Percentiles rank a stretch among this genome's conserved stretches.
Conservation (phyloP, 192 early-diverging fungal species). For the Entrophospora sp. region DNA sequence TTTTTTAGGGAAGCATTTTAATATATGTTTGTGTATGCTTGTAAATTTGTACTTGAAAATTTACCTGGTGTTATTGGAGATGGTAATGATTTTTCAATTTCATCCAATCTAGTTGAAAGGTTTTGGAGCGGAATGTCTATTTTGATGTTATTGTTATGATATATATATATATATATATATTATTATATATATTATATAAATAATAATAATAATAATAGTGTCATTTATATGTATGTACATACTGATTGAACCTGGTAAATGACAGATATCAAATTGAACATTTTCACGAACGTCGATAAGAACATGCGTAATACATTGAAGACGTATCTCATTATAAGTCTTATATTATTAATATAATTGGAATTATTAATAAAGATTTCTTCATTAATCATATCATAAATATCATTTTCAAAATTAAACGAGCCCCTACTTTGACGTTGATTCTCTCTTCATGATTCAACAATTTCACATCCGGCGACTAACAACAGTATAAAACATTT, state of each 20-base stretch:
- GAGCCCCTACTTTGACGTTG: background rate
- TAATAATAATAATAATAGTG: background rate
- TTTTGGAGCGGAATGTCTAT: constrained; percentile 50
- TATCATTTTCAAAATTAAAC: too few species aligned
- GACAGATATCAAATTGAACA: constrained; percentile 77
- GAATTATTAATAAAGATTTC: constrained; percentile 29
- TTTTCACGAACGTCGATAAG: constrained; percentile 86
- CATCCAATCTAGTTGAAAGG: constrained; percentile 33
- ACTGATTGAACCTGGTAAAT: constrained; percentile 59
- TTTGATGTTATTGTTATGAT: background rate
- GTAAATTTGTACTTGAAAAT: background rate
- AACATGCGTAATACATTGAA: constrained; percentile 44
- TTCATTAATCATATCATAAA: background rate
- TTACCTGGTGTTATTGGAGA: background rate
- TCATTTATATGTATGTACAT: constrained; percentile 13
- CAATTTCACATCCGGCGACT: constrained; percentile 15
- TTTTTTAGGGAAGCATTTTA: background rate
- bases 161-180: too few species aligned
- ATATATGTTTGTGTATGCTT: background rate
- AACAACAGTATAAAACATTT: background rate
- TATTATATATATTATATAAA: too few species aligned
- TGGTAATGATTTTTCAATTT: constrained; percentile 26
- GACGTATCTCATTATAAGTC: constrained; percentile 40
- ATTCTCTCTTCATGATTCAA: constrained; percentile 22
- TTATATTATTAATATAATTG: constrained; percentile 40